Conservation (phyloP, 257 asterid genomes). For the Gardenia jasminoides region DNA sequence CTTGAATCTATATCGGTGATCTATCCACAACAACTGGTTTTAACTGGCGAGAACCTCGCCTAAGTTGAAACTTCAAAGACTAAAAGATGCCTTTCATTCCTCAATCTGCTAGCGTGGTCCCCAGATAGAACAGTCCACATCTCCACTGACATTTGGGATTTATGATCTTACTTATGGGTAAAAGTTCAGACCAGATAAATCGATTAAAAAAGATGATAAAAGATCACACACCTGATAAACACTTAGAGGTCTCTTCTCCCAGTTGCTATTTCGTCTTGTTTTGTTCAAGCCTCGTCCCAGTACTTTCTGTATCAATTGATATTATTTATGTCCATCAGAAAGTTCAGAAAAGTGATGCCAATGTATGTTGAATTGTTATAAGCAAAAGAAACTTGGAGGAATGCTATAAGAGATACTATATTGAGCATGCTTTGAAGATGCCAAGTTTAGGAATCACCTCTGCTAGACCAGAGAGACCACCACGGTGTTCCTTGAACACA, state of each 20-base stretch:
- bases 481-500: slow-evolving; percentile 69
- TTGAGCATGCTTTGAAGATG: neutral
- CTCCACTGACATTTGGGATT: neutral
- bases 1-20: neutral
- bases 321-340: neutral
- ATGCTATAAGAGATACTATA: neutral
- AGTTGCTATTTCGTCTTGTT: slow-evolving; percentile 91
- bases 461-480: slow-evolving; percentile 93
- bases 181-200: neutral
- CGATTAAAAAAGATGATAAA: neutral
- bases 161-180: neutral
- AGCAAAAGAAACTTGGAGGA: no score
- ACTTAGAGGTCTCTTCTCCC: slow-evolving; percentile 93
- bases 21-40: neutral
- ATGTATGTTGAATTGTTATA: neutral
- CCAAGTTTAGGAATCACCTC: slow-evolving; percentile 44
- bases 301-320: slow-evolving; percentile 56
- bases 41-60: neutral
- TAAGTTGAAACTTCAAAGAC: no score
- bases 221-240: slow-evolving; percentile 57
- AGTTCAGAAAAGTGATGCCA: neutral
- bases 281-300: slow-evolving; percentile 81
- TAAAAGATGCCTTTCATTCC: neutral
- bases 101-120: neutral
- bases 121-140: neutral